Conservation (phyloP, 2,329 filamentous ascomycete species). For the Lecanicillium sp. region DNA sequence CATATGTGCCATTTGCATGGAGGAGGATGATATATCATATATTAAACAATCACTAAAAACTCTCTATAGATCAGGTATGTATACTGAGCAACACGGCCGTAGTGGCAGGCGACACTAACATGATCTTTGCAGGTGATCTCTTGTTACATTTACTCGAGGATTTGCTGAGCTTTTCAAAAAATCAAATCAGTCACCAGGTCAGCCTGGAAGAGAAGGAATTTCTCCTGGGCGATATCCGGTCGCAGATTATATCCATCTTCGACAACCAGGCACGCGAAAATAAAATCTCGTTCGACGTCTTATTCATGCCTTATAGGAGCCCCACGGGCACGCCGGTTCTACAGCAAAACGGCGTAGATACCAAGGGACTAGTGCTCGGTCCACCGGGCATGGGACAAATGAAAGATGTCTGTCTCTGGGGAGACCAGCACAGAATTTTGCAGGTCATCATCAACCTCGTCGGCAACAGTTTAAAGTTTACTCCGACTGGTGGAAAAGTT, state of each 20-base stretch:
- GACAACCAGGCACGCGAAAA: constrained; percentile 82
- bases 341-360: constrained; percentile 2
- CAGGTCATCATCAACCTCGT: constrained; percentile 90
- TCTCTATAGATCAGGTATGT: constrained; percentile 69
- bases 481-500: constrained; percentile 67
- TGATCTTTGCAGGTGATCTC: constrained; percentile 56
- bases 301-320: constrained; percentile 35
- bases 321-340: not conserved
- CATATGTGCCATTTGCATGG: constrained; percentile 90
- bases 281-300: constrained; percentile 64
- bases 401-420: constrained; percentile 82
- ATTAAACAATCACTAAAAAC: constrained; percentile 80
- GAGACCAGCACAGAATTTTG: constrained; percentile 81
- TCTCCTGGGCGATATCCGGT: constrained; percentile 69
- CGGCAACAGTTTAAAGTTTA: constrained; percentile 89
- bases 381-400: constrained; percentile 47
- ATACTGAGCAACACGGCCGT: not conserved
- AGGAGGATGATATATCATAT: constrained; percentile 69
- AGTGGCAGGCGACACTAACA: not conserved
- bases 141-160: constrained; percentile 83
- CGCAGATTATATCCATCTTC: constrained; percentile 79
- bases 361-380: not conserved
- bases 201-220: constrained; percentile 82
- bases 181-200: constrained; percentile 82
- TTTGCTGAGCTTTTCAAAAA: constrained; percentile 87